Percentiles rank a stretch among this genome's conserved stretches.
These are phyloP conservation scores for Cynara cardunculus DNA, from an alignment of 129 eudicot species.

Conservation along the genomic window DNA sequence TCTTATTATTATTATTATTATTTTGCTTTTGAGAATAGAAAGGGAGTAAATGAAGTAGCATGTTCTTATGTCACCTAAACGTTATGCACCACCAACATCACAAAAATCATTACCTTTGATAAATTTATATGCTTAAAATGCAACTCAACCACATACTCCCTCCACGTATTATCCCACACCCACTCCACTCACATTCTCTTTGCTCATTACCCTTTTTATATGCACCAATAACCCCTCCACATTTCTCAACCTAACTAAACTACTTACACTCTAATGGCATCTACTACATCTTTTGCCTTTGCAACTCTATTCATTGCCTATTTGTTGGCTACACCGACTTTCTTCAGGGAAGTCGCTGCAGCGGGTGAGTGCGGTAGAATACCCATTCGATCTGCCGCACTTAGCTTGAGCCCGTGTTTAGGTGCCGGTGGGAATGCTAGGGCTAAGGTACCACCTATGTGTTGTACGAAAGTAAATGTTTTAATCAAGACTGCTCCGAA, in stretches of 20 bases:
- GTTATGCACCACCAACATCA: conserved; percentile 15
- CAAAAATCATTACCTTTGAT: conserved; percentile 12
- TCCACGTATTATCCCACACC: conserved; percentile 31
- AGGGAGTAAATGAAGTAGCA: background rate
- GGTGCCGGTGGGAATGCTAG: conserved; percentile 44
- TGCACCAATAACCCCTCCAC: conserved; percentile 20
- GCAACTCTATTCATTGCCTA: conserved; percentile 16
- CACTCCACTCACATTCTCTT: conserved; percentile 22
- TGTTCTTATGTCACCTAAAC: conserved; percentile 16
- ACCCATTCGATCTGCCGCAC: conserved; percentile 54
- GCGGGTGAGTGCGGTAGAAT: conserved; percentile 69
- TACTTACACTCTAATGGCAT: conserved; percentile 33
- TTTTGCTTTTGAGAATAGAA: no score
- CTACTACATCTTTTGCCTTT: conserved; percentile 16
- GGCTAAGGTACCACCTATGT: conserved; percentile 48
- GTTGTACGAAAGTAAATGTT: conserved; percentile 55
- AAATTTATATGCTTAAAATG: background rate
- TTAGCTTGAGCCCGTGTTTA: conserved; percentile 67
- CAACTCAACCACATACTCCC: conserved; percentile 25
- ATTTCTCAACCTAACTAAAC: background rate
- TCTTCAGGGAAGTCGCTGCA: conserved; percentile 24
- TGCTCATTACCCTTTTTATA: background rate
- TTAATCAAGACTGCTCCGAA: conserved; percentile 48
- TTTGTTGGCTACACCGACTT: conserved; percentile 30
- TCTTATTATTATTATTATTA: no score